phyloP scores from a whole-genome alignment of 75 land plant genomes.

The Ceratopteris richardii region DNA sequence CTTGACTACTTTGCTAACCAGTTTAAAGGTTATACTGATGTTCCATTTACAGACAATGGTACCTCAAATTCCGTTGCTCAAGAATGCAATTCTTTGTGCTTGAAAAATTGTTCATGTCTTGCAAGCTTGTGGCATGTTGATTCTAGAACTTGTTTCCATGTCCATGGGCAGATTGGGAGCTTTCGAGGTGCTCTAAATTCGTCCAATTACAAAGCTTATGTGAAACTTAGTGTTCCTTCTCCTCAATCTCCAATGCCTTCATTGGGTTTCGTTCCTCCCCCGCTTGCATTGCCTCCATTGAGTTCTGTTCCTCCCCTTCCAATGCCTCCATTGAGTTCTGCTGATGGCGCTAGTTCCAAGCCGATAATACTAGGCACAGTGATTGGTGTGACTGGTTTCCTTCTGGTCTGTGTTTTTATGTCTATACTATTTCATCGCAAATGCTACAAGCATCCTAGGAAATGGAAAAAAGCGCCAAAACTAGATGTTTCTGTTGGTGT shows the following conservation, averaged over 20 bases:
- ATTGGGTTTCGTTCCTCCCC: too few relatives aligned
- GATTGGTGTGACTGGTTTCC: too few relatives aligned
- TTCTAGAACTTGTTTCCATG: background rate
- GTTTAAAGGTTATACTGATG: too few relatives aligned
- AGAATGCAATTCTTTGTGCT: too few relatives aligned
- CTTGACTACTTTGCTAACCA: too few relatives aligned
- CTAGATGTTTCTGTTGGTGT: background rate
- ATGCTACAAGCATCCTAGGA: background rate
- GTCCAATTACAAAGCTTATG: background rate
- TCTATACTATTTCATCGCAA: background rate
- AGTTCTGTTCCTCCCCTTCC: background rate
- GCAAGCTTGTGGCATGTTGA: background rate
- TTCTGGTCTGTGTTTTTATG: too few relatives aligned
- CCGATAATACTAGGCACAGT: too few relatives aligned
- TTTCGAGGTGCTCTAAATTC: slow-evolving; percentile 1
- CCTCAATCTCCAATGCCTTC: too few relatives aligned
- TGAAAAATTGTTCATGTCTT: slow-evolving; percentile 5
- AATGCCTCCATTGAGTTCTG: background rate
- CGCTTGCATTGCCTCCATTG: background rate
- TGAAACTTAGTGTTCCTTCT: background rate
- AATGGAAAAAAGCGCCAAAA: background rate
- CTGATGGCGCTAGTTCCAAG: background rate
- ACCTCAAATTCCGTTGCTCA: too few relatives aligned
- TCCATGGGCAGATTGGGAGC: slow-evolving; percentile 1
- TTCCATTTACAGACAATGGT: too few relatives aligned